Evolutionary conservation across 2,329 filamentous ascomycete species (phyloP).

Genomic region (Fusarium cyanostomum): DNA sequence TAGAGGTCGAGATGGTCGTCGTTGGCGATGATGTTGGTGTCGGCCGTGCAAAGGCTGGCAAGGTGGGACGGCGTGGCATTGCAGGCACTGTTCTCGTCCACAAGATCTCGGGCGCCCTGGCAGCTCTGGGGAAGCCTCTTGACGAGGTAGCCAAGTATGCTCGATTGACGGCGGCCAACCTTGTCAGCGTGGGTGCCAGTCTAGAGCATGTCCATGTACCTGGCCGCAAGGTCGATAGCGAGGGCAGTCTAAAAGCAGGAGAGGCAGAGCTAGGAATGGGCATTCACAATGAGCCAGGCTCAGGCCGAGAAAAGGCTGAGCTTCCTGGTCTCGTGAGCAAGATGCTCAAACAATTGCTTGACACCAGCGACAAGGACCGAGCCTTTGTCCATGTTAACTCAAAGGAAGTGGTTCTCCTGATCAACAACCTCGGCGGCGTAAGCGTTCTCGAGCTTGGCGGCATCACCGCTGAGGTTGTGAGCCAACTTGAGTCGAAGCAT

Average conservation of each 20-base stretch:
- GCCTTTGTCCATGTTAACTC: slow-evolving; percentile 72
- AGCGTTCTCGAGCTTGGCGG: slow-evolving; percentile 77
- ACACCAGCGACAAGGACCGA: slow-evolving; percentile 72
- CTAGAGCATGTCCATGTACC: slow-evolving; percentile 94
- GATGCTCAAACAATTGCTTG: slow-evolving; percentile 77
- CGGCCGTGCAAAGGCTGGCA: slow-evolving; percentile 82
- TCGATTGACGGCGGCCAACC: slow-evolving; percentile 74
- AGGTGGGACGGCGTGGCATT: slow-evolving; percentile 90
- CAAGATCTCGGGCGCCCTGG: slow-evolving; percentile 87
- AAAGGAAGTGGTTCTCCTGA: slow-evolving; percentile 72
- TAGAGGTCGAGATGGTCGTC: slow-evolving; percentile 86
- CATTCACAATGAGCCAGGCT: slow-evolving; percentile 77
- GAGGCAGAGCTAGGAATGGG: slow-evolving; percentile 79
- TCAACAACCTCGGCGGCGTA: slow-evolving; percentile 81
- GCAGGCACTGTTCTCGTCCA: slow-evolving; percentile 91
- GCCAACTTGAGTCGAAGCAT: slow-evolving; percentile 67
- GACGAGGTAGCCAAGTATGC: slow-evolving; percentile 79
- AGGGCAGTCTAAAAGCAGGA: slow-evolving; percentile 63
- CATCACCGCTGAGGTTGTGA: slow-evolving; percentile 73
- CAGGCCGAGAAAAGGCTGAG: slow-evolving; percentile 60
- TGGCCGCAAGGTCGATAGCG: slow-evolving; percentile 70
- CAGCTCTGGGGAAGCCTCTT: slow-evolving; percentile 73
- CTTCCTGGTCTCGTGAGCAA: slow-evolving; percentile 65
- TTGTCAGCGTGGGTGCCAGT: slow-evolving; percentile 86
- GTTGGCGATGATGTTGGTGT: slow-evolving; percentile 94